Percentiles rank a stretch among this genome's conserved stretches.
Conservation (phyloP, 768 basidiomycete species). For the Scleroderma citrinum region DNA sequence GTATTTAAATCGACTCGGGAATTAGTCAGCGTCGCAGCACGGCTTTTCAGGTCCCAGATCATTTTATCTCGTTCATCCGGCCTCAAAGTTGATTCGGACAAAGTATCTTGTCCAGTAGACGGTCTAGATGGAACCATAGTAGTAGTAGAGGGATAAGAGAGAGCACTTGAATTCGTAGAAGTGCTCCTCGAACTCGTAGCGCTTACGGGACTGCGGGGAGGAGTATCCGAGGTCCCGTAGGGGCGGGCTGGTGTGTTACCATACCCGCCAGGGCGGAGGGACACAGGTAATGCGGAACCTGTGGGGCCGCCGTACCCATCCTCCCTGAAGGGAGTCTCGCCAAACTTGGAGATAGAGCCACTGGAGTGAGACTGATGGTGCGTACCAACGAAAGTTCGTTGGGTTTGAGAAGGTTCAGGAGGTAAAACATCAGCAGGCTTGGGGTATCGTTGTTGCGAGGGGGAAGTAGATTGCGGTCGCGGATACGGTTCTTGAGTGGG, state of each 20-base stretch:
- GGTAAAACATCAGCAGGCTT: conserved; percentile 3
- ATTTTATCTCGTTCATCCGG: conserved; percentile 27
- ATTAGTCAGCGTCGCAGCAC: conserved; percentile 10
- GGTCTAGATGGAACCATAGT: conserved; percentile 21
- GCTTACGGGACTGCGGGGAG: conserved; percentile 61
- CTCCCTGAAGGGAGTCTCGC: conserved; percentile 25
- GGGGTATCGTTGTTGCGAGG: conserved; percentile 28
- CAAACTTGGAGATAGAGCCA: conserved; percentile 26
- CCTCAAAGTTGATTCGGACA: conserved; percentile 28
- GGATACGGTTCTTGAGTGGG: conserved; percentile 53
- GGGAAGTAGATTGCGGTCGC: conserved; percentile 56
- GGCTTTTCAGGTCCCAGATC: conserved; percentile 24
- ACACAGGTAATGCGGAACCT: conserved; percentile 17
- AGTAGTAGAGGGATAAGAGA: conserved; percentile 22
- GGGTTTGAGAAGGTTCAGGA: conserved; percentile 17
- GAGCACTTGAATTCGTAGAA: conserved; percentile 26
- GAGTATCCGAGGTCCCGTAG: conserved; percentile 40
- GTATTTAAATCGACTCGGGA: conserved; percentile 13
- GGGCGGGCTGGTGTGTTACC: conserved; percentile 13
- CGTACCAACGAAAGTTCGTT: conserved; percentile 20
- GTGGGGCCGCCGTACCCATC: conserved; percentile 20
- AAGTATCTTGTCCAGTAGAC: conserved; percentile 29
- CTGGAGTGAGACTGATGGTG: conserved; percentile 25
- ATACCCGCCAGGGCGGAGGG: conserved; percentile 26
- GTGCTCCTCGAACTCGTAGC: conserved; percentile 40